These are phyloP conservation scores for Barnettozyma salicaria DNA, from an alignment of 805 yeast species.

Conservation along the genomic window DNA sequence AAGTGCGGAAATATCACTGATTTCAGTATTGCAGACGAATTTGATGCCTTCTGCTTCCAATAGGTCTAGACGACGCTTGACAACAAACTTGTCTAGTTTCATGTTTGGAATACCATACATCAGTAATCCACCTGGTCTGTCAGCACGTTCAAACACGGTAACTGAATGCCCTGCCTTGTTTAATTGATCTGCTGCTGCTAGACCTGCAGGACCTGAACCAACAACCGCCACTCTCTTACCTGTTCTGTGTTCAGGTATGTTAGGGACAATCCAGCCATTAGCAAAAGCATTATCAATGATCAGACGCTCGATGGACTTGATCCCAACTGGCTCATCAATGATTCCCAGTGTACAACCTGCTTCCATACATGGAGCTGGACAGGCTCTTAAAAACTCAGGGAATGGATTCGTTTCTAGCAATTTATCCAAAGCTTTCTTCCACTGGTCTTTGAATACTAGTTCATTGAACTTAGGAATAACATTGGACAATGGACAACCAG, in stretches of 20 bases:
- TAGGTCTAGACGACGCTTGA: conserved; percentile 87
- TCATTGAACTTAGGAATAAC: conserved; percentile 98
- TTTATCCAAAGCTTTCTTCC: conserved; percentile 91
- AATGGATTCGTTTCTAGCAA: conserved; percentile 94
- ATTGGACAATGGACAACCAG: conserved; percentile 97
- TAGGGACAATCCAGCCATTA: conserved; percentile 92
- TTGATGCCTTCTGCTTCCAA: conserved; percentile 85
- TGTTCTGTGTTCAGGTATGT: conserved; percentile 72
- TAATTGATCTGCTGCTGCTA: conserved; percentile 95
- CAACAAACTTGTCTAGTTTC: conserved; percentile 92
- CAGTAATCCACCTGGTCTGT: conserved; percentile 92
- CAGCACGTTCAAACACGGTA: conserved; percentile 88
- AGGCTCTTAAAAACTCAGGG: conserved; percentile 97
- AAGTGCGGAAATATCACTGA: conserved; percentile 78
- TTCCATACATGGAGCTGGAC: conserved; percentile 95
- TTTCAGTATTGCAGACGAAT: conserved; percentile 68
- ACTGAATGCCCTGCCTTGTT: conserved; percentile 94
- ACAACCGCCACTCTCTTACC: conserved; percentile 80
- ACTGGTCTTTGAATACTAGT: conserved; percentile 86
- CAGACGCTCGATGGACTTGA: conserved; percentile 92
- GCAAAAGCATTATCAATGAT: conserved; percentile 95
- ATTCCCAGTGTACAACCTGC: conserved; percentile 95
- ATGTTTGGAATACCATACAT: conserved; percentile 99
- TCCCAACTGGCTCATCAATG: conserved; percentile 92
- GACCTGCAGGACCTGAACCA: conserved; percentile 97